These are phyloP conservation scores for Trichosphaerium sp. DNA, from an alignment of 78 protist genomes.

Conservation along the genomic window DNA sequence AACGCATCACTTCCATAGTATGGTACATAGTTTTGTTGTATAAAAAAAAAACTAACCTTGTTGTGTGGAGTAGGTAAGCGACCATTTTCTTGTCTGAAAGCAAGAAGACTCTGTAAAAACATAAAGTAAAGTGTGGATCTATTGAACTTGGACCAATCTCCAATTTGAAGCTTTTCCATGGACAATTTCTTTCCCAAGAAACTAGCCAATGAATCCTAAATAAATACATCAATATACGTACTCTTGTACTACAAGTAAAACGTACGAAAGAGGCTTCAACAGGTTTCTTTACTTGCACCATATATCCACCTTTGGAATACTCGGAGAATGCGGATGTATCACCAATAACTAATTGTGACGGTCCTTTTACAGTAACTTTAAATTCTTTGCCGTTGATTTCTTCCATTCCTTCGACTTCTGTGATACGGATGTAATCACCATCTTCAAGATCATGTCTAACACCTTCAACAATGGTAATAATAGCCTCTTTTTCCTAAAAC, in stretches of 20 bases:
- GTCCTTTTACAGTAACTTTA: constrained; percentile 11
- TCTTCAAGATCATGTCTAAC: neutral
- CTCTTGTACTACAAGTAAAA: neutral
- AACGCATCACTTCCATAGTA: too few species aligned
- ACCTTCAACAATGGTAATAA: neutral
- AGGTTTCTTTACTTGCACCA: constrained; percentile 62
- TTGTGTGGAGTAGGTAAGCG: neutral
- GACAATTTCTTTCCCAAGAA: too few species aligned
- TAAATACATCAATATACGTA: too few species aligned
- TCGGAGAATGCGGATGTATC: constrained; percentile 20
- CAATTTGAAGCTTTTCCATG: too few species aligned
- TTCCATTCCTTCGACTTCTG: constrained; percentile 80
- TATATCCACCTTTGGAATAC: constrained; percentile 53
- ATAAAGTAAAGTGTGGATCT: too few species aligned
- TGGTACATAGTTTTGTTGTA: too few species aligned
- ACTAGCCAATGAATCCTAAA: too few species aligned
- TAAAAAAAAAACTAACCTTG: neutral
- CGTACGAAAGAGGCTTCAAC: constrained; percentile 17
- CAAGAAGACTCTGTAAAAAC: too few species aligned
- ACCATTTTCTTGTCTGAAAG: neutral
- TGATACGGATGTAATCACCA: neutral
- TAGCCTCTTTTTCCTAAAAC: constrained; percentile 33
- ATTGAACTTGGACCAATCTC: too few species aligned
- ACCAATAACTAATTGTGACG: constrained; percentile 51
- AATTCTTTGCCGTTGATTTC: constrained; percentile 53